These are phyloP conservation scores for Vicia villosa DNA, from an alignment of 306 rosid genomes.

Conservation along the genomic window DNA sequence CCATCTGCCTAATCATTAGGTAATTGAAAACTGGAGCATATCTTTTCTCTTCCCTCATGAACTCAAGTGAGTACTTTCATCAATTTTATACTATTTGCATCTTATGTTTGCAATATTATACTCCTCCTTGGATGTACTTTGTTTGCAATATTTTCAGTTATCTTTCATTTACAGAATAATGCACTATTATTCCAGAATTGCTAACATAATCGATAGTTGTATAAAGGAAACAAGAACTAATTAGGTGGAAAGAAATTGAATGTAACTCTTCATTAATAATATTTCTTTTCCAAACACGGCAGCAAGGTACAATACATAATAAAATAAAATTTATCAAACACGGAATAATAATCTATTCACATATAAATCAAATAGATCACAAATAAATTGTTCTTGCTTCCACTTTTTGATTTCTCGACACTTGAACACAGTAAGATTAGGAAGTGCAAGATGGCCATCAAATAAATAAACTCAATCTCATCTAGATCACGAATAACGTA, in stretches of 20 bases:
- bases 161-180: too few relatives aligned
- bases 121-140: too few relatives aligned
- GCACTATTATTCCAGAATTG: neutral
- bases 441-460: conserved; percentile 54
- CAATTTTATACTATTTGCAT: too few relatives aligned
- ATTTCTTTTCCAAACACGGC: conserved; percentile 38
- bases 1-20: neutral
- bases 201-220: neutral
- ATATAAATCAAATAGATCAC: conserved; percentile 41
- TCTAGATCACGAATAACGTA: conserved; percentile 38
- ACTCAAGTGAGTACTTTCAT: too few relatives aligned
- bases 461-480: conserved; percentile 43
- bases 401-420: conserved; percentile 33
- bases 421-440: conserved; percentile 47
- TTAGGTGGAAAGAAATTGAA: conserved; percentile 27
- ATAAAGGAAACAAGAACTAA: neutral
- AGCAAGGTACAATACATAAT: conserved; percentile 30
- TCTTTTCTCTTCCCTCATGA: too few relatives aligned
- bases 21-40: too few relatives aligned
- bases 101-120: too few relatives aligned
- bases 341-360: conserved; percentile 38
- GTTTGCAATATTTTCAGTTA: too few relatives aligned
- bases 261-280: conserved; percentile 33
- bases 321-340: conserved; percentile 43
- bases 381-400: conserved; percentile 41